A percentile compares a stretch with the other conserved stretches of the same genome.
Conservation (phyloP, 768 basidiomycete genomes). For the Leccinum subgranulosum region DNA sequence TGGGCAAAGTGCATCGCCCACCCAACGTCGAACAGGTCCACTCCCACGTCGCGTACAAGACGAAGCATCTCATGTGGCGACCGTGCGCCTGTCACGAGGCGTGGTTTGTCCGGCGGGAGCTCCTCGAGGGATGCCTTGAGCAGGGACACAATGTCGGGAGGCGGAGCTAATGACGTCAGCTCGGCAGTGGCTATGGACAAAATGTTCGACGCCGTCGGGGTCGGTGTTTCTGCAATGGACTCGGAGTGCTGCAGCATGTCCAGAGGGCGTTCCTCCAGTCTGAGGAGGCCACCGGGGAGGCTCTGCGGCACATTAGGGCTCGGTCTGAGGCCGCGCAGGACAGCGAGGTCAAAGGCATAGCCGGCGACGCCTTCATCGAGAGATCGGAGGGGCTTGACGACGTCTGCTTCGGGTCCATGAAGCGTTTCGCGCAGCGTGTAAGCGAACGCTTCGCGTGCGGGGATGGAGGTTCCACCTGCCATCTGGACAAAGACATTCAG, state of each 20-base stretch:
- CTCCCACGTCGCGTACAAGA: conserved; percentile 59
- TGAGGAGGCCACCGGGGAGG: conserved; percentile 12
- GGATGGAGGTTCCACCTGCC: conserved; percentile 52
- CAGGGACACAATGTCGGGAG: conserved; percentile 36
- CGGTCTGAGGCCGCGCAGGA: conserved; percentile 34
- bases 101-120: conserved; percentile 56
- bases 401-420: conserved; percentile 51
- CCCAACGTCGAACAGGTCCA: conserved; percentile 72
- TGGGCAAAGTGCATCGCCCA: conserved; percentile 72
- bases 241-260: conserved; percentile 15
- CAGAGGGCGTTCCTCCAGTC: conserved; percentile 8
- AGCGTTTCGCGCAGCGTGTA: conserved; percentile 53
- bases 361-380: conserved; percentile 71
- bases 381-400: conserved; percentile 45
- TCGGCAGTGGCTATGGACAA: neutral
- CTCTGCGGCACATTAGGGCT: conserved; percentile 11
- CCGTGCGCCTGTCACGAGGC: conserved; percentile 51
- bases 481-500: conserved; percentile 67
- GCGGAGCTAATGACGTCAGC: neutral
- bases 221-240: conserved; percentile 1
- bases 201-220: conserved; percentile 7
- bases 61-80: conserved; percentile 77
- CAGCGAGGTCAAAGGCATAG: conserved; percentile 67
- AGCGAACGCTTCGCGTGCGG: conserved; percentile 66
- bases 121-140: conserved; percentile 56